Conservation (phyloP, 2,329 filamentous ascomycete genomes). For the Sporothrix pallida region DNA sequence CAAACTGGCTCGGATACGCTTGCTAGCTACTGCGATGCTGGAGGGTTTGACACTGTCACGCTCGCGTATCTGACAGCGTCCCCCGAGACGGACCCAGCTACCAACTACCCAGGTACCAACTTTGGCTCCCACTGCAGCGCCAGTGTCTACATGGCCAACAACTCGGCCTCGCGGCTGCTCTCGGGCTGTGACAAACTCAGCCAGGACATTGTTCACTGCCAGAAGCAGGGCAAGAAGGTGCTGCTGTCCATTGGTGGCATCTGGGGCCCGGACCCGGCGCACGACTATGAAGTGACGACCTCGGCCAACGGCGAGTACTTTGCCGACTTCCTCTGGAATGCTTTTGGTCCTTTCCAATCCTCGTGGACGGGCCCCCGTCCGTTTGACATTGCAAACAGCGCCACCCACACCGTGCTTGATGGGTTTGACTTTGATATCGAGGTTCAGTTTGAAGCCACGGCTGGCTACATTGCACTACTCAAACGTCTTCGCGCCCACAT, state of each 20-base stretch:
- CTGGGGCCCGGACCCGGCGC: slow-evolving; percentile 12
- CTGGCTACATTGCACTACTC: slow-evolving; percentile 25
- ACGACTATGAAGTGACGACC: slow-evolving; percentile 28
- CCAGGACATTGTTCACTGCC: slow-evolving; percentile 29
- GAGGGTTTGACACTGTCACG: slow-evolving; percentile 28
- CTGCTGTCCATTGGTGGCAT: slow-evolving; percentile 22
- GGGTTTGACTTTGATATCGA: slow-evolving; percentile 33
- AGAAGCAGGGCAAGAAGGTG: slow-evolving; percentile 23
- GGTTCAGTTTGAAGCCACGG: not conserved
- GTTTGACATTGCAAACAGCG: slow-evolving; percentile 3
- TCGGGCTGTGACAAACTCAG: slow-evolving; percentile 10
- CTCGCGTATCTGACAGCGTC: slow-evolving; percentile 29
- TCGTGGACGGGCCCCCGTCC: slow-evolving; percentile 27
- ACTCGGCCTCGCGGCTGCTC: slow-evolving; percentile 22
- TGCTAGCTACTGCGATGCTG: slow-evolving; percentile 27
- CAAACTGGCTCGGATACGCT: slow-evolving; percentile 20
- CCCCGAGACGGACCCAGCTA: slow-evolving; percentile 25
- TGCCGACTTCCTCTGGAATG: slow-evolving; percentile 30
- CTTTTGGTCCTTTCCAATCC: slow-evolving; percentile 11
- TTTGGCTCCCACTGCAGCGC: slow-evolving; percentile 29
- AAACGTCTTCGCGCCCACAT: slow-evolving; percentile 18
- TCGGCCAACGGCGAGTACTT: slow-evolving; percentile 29
- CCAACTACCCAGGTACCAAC: slow-evolving; percentile 25
- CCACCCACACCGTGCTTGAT: slow-evolving; percentile 12
- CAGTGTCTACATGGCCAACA: slow-evolving; percentile 16